phyloP scores from a whole-genome alignment of 441 rosid genomes.

The Hura crepitans region DNA sequence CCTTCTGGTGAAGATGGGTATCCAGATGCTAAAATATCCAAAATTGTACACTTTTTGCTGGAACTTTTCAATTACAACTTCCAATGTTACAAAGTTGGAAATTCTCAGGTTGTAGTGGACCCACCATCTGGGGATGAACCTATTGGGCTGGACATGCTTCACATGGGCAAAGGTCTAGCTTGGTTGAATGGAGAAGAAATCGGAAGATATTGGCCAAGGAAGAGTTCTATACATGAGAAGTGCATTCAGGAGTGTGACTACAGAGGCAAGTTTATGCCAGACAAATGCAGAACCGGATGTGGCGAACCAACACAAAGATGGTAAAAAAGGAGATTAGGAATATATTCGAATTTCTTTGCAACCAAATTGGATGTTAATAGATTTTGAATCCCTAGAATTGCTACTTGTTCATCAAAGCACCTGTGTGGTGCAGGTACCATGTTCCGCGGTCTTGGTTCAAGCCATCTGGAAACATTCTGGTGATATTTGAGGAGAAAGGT shows the following conservation, averaged over 20 bases:
- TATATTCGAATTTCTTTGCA: background rate
- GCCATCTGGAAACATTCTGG: constrained; percentile 75
- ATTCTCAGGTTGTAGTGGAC: constrained; percentile 60
- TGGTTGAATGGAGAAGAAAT: constrained; percentile 96
- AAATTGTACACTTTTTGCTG: background rate
- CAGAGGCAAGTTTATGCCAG: constrained; percentile 74
- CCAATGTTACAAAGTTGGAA: constrained; percentile 7
- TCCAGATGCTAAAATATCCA: background rate
- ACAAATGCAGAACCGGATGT: constrained; percentile 81
- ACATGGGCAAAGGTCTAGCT: constrained; percentile 95
- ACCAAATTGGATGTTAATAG: background rate
- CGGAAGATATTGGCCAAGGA: constrained; percentile 85
- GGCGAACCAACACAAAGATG: constrained; percentile 95
- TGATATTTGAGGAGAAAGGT: constrained; percentile 86
- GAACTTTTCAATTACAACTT: background rate
- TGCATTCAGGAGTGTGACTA: constrained; percentile 72
- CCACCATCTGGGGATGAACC: constrained; percentile 86
- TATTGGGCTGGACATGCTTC: constrained; percentile 76
- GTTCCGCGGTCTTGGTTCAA: constrained; percentile 95
- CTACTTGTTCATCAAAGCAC: background rate
- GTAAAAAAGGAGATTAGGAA: constrained; percentile 34
- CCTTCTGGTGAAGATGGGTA: constrained; percentile 10
- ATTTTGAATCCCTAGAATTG: background rate
- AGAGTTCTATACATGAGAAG: constrained; percentile 40
- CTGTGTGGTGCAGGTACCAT: constrained; percentile 64